Evolutionary conservation across 352 stramenopile genomes (phyloP).

Genomic region (Globisporangium orthogonon): DNA sequence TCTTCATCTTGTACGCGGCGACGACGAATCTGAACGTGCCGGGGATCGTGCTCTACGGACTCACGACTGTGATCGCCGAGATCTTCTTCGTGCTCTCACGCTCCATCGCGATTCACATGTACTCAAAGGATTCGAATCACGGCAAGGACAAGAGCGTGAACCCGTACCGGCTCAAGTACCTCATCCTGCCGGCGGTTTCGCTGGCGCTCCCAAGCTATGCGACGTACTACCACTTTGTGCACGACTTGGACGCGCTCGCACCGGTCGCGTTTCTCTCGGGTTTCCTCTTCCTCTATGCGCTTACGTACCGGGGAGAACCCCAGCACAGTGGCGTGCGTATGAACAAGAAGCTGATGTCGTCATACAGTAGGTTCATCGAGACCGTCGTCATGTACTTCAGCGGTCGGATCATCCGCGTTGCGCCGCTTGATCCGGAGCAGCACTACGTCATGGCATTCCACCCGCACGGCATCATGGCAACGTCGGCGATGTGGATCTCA

Average conservation of each 20-base stretch:
- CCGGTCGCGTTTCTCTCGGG: constrained; percentile 36
- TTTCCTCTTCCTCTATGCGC: constrained; percentile 60
- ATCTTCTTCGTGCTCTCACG: constrained; percentile 54
- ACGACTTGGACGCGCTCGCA: constrained; percentile 33
- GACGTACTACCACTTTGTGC: constrained; percentile 47
- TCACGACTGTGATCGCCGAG: constrained; percentile 28
- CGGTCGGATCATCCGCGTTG: constrained; percentile 49
- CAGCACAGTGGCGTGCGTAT: constrained; percentile 55
- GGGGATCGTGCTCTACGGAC: constrained; percentile 35
- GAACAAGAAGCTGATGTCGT: constrained; percentile 32
- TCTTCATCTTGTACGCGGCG: constrained; percentile 41
- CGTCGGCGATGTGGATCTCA: constrained; percentile 73
- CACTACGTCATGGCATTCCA: constrained; percentile 79
- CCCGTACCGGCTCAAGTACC: constrained; percentile 48
- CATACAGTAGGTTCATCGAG: constrained; percentile 43
- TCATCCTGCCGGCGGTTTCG: constrained; percentile 31
- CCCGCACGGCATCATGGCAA: constrained; percentile 73
- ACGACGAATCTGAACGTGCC: constrained; percentile 33
- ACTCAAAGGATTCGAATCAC: constrained; percentile 51
- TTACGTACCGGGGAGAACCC: constrained; percentile 59
- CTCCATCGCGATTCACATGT: constrained; percentile 48
- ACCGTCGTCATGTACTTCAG: constrained; percentile 60
- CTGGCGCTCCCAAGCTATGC: constrained; percentile 32
- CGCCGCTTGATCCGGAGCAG: constrained; percentile 40
- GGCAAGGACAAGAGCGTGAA: constrained; percentile 38